A percentile compares a stretch with the other conserved stretches of the same genome.
phyloP scores from a whole-genome alignment of 169 alveolate species.

The Perkinsus olseni region DNA sequence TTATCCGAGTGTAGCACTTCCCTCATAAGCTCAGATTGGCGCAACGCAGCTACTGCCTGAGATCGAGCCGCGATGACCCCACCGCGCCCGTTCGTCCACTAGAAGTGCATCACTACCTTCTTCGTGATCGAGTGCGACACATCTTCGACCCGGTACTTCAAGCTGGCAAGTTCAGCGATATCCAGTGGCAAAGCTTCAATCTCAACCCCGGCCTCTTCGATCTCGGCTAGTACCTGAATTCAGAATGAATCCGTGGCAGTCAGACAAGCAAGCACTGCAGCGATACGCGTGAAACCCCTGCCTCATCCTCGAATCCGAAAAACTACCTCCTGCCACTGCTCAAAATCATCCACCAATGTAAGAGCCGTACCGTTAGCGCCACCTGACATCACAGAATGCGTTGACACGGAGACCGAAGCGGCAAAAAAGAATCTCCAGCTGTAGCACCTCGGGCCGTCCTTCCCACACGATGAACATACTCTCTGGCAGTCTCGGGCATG shows the following conservation, averaged over 20 bases:
- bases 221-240: not conserved
- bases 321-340: slow-evolving; percentile 16
- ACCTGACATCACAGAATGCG: not conserved
- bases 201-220: not conserved
- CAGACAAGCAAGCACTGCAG: not conserved
- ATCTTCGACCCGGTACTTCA: slow-evolving; percentile 43
- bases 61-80: not conserved
- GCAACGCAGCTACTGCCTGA: slow-evolving; percentile 9
- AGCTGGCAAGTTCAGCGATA: slow-evolving; percentile 23
- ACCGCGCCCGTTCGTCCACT: too few relatives aligned
- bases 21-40: slow-evolving; percentile 28
- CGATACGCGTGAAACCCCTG: not conserved
- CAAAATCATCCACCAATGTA: slow-evolving; percentile 16
- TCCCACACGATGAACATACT: slow-evolving; percentile 79
- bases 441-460: slow-evolving; percentile 59
- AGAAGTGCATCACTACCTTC: not conserved
- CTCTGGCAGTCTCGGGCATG: slow-evolving; percentile 60
- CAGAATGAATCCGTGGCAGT: not conserved
- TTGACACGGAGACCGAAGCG: not conserved
- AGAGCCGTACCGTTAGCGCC: slow-evolving; percentile 39
- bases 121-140: slow-evolving; percentile 37
- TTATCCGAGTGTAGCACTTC: slow-evolving; percentile 26
- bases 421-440: not conserved
- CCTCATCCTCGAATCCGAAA: not conserved
- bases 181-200: slow-evolving; percentile 18